A percentile compares a stretch with the other conserved stretches of the same genome.
These are phyloP conservation scores for Petunia axillaris DNA, from an alignment of 257 asterid species.

Conservation along the genomic window DNA sequence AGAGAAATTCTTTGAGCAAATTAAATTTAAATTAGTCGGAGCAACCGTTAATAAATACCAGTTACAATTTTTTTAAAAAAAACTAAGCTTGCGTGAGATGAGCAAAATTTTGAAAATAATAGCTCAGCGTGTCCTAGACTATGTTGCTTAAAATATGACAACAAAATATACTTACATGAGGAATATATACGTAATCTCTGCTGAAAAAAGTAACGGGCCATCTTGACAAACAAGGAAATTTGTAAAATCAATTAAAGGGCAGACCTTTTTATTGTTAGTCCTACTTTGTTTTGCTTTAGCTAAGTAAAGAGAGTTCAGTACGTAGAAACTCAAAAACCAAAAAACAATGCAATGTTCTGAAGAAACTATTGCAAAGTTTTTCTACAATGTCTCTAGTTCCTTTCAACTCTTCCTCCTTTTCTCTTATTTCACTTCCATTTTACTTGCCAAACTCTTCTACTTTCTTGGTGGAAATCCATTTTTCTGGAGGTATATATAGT, in stretches of 20 bases:
- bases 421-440: constrained; percentile 76
- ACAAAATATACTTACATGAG: not conserved
- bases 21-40: too few species aligned
- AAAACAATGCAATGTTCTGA: constrained; percentile 68
- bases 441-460: constrained; percentile 62
- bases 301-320: constrained; percentile 42
- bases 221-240: constrained; percentile 38
- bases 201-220: constrained; percentile 30
- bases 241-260: constrained; percentile 60
- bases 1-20: too few species aligned
- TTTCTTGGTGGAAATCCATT: constrained; percentile 80
- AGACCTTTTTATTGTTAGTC: constrained; percentile 37
- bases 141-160: not conserved
- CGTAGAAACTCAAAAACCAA: constrained; percentile 38
- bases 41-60: not conserved
- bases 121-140: not conserved
- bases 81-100: not conserved
- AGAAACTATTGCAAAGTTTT: constrained; percentile 61
- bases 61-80: not conserved
- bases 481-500: constrained; percentile 53
- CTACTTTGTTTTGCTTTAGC: constrained; percentile 52
- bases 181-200: not conserved
- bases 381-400: constrained; percentile 72
- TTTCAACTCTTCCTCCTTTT: constrained; percentile 69
- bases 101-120: too few species aligned